Conservation (phyloP, 495 filamentous ascomycete species). For the Hypoxylon trugodes region DNA sequence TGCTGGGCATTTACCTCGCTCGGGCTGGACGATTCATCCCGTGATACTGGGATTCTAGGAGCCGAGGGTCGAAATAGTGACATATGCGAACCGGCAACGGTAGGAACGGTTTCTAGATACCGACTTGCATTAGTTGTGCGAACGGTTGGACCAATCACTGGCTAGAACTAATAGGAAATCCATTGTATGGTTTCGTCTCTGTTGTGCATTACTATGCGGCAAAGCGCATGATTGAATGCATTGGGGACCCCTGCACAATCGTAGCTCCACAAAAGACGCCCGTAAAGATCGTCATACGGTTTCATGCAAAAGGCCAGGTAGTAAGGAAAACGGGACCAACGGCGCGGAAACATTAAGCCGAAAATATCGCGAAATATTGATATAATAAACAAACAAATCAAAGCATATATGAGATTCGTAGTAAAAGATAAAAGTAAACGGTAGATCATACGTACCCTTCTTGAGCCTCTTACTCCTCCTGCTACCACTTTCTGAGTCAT, state of each 20-base stretch:
- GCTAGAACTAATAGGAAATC: conserved; percentile 2
- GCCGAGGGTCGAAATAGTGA: conserved; percentile 85
- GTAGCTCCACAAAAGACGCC: conserved; percentile 11
- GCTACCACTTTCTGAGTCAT: conserved; percentile 75
- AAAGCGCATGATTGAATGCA: conserved; percentile 25
- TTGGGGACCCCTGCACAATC: conserved; percentile 15
- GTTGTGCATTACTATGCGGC: conserved; percentile 13
- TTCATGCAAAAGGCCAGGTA: not conserved
- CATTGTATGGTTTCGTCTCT: conserved; percentile 13
- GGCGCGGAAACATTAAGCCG: too few species aligned
- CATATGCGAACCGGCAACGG: conserved; percentile 96
- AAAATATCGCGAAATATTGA: too few species aligned
- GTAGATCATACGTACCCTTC: conserved; percentile 75
- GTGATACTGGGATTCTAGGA: conserved; percentile 65
- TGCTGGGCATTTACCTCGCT: conserved; percentile 71
- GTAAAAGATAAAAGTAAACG: not conserved
- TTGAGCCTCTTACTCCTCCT: conserved; percentile 92
- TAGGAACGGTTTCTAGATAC: conserved; percentile 78
- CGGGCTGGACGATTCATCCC: conserved; percentile 70
- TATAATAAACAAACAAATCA: not conserved
- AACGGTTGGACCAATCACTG: conserved; percentile 37
- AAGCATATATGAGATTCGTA: not conserved
- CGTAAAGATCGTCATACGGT: not conserved
- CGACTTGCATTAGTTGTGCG: conserved; percentile 47
- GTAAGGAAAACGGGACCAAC: not conserved